Evolutionary conservation across 352 stramenopile genomes (phyloP), one percentile per base, ranked within the genome.

Genomic region (Elongisporangium anandrum): DNA sequence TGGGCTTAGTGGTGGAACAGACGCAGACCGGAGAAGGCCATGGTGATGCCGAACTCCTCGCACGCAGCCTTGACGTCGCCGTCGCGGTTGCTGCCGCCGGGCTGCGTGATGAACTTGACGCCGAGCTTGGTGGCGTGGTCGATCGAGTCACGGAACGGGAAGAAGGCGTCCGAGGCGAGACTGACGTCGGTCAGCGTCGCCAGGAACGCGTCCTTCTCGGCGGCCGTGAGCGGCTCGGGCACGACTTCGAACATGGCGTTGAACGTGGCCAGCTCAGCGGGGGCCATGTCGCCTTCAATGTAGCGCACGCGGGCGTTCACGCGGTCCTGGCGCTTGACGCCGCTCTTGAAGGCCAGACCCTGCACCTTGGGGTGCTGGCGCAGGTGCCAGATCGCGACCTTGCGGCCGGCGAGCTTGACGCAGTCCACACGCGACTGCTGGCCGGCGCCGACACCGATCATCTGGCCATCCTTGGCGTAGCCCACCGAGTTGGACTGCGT

Each of bases 271-370:
- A 97, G 84, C 81, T 99, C 98, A 59, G 98, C 95, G 17, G 83
- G 81, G 4, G 85, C 90, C 81, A 99, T 99, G 78, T 99, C 97
- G 52, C 98, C 97, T 73, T 99, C 98, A 71, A 99, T 99, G 85
- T 99, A 99, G 26, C 97, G 86, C 61, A 99, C 98, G 58, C 97
- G 92, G 6, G 98, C 98, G 83, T 99, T 99, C 63, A 99, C 97
- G 59, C 97, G 90, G 68, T 99, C 97, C 81, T 99, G 97, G 49
- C 97, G 86, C 87, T 99, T 99, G 15, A 99, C 87, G 6, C 90
- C 85, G 57, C 83, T 85, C 82, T 99, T 99, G 77, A 99, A 99
- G 34, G 92, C 77, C 22, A 99, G 81, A n/a, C 71, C 69, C 54
- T 92, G 81, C 58, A 95, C 96, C 84, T 98, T 98, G 15, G 97